Base-by-base conservation (phyloP, 441 rosid species). In the Melastoma candidum region DNA sequence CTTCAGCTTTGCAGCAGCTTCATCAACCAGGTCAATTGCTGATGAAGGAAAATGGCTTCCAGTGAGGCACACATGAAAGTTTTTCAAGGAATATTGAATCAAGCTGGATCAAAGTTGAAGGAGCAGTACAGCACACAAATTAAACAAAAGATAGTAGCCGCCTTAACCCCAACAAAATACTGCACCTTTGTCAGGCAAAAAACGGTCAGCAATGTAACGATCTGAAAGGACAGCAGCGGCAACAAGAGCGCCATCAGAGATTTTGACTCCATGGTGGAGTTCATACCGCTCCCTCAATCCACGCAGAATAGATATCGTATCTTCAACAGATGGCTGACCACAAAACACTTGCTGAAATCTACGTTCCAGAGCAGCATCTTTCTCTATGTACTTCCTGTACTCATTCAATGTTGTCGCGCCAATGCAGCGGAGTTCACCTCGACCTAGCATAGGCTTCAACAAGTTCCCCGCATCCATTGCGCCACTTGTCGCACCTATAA, bases 1-100 rank as follows among this genome's bases (percentile, higher is more conserved):
- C 73, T 84, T 90, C 64, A 90, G 80, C 74, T 90, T 90, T 57
- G 96, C 96, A 44, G 97, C 96, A 59, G 97, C 92, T 74, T 90
- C 97, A 61, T 87, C 97, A 55, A 90, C 96, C 41, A 87, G 92
- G 68, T 90, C 96, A 67, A 90, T 90, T 49, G 96, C 96, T 90
- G 82, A 67, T 45, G 47, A 36, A 9, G 41, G 41, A 36, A 36
- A 4, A 36, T 36, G 8, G 41, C 41, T 4, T 36, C 45, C 29
- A 51, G 54, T 5, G 39, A 17, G 54, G 39, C 24, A 51, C 11
- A 29, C 11, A 7, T 51, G 54, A 51, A n/a, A 14, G 54, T n/a
- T 51, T 41, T 12, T 29, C 24, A 29, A 26, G 54, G 32, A 12
- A 12, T 29, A 51, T 36, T 27, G 14, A 10, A 10, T 3, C 27